phyloP scores from a whole-genome alignment of 257 asterid genomes.

The Scutellaria barbata region DNA sequence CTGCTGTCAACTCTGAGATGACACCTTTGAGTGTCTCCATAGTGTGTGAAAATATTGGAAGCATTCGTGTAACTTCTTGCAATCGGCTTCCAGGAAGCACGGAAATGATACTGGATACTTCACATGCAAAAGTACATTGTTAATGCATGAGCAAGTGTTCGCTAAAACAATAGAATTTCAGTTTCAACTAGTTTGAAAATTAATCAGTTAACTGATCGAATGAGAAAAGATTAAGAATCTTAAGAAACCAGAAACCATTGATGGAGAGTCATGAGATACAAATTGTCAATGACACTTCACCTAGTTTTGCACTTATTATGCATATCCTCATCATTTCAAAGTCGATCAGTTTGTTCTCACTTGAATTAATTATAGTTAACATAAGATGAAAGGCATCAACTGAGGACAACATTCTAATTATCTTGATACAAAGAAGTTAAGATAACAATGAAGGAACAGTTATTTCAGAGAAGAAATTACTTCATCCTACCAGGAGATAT shows the following conservation, averaged over 20 bases:
- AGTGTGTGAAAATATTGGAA: slow-evolving; percentile 66
- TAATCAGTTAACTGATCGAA: not conserved
- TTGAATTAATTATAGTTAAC: not conserved
- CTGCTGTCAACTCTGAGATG: slow-evolving; percentile 55
- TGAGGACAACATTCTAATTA: not conserved
- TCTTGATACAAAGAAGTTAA: slow-evolving; percentile 11
- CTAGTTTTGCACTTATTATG: not conserved
- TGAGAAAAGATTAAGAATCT: slow-evolving; percentile 22
- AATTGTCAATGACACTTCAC: not conserved
- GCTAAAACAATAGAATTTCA: not conserved
- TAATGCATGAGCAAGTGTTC: slow-evolving; percentile 15
- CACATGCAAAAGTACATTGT: slow-evolving; percentile 39
- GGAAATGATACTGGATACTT: slow-evolving; percentile 75
- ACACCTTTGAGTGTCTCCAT: slow-evolving; percentile 58
- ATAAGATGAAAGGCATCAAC: not conserved
- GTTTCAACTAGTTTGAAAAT: slow-evolving; percentile 20
- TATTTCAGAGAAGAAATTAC: slow-evolving; percentile 20
- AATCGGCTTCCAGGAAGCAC: slow-evolving; percentile 97
- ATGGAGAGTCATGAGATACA: not conserved
- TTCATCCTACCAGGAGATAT: slow-evolving; percentile 65
- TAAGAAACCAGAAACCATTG: slow-evolving; percentile 12
- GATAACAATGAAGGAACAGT: slow-evolving; percentile 21
- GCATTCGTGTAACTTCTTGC: slow-evolving; percentile 92
- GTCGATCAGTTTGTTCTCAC: not conserved
- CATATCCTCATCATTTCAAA: slow-evolving; percentile 10